Evolutionary conservation across 23 red algal species (phyloP), one percentile per base, ranked within the genome.

Genomic region (Cyanidium caldarium): DNA sequence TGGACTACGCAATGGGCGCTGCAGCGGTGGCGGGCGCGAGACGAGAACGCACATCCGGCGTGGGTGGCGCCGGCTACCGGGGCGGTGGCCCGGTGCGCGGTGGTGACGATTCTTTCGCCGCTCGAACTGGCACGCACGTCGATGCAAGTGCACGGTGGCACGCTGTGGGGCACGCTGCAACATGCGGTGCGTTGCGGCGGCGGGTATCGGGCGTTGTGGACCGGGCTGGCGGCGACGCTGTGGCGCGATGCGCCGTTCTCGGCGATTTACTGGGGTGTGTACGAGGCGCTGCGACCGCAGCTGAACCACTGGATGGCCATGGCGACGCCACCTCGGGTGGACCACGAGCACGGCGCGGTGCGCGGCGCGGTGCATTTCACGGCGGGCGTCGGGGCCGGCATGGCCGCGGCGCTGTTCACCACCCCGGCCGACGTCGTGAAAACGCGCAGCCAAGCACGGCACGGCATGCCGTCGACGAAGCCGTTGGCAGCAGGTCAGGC

Each of bases 211-310:
- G 80, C 77, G 1, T 77, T 82, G 68, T 98, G 80, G 81, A 40
- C 79, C 17, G 92, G 92, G 2, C 42, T 88, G 15, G 72, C 37
- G 1, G 70, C 84, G 35, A 98, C 92, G 17, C 70, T 98, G 40
- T 20, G 83, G 36, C 81, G 92, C 34, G 92, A 98, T 67, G 92
- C 84, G 15, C 92, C 92, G 21, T 98, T 98, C 65, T 98, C 92
- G 0, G 92, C 84, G 10, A 86, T 98, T 37, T 98, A 98, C 40
- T 98, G 92, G 92, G 76, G 73, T 41, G 73, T 76, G n/a, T 98
- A 98, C 40, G 92, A 98, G 65, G 57, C 67, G n/a, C 80, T 88
- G 43, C 88, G 88, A 66, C 69, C 80, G 29, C 81, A 80, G 36
- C 33, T 51, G 40, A 58, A 58, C 37, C 72, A 43, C 15, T 16